These are phyloP conservation scores for Paxillus involutus DNA, from an alignment of 768 basidiomycete genomes.

Conservation along the genomic window DNA sequence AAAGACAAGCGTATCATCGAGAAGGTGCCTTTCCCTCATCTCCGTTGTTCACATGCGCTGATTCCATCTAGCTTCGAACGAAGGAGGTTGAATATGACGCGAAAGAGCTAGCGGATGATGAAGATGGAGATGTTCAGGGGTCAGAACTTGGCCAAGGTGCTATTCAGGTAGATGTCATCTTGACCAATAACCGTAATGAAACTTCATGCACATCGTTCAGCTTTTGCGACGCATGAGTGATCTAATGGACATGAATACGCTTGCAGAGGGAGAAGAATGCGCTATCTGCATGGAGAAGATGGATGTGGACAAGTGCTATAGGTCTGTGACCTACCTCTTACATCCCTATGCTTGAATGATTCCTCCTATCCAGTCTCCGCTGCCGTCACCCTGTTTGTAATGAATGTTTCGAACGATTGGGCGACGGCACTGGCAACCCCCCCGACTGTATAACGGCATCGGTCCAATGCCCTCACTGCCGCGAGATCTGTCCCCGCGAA, in stretches of 20 bases:
- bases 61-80: conserved; percentile 13
- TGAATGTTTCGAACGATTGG: conserved; percentile 11
- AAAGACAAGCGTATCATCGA: conserved; percentile 15
- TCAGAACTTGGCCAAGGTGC: conserved; percentile 10
- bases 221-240: conserved; percentile 15
- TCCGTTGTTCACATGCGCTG: background rate
- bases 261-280: conserved; percentile 21
- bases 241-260: conserved; percentile 19
- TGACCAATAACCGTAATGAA: background rate
- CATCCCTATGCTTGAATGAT: conserved; percentile 1
- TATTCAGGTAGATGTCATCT: conserved; percentile 1
- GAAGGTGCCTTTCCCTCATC: conserved; percentile 5
- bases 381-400: conserved; percentile 18
- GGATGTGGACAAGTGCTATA: conserved; percentile 15
- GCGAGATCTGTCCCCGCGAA: conserved; percentile 5
- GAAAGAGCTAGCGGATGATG: conserved; percentile 8
- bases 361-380: conserved; percentile 2
- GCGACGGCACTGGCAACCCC: background rate
- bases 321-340: conserved; percentile 7
- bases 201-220: conserved; percentile 2
- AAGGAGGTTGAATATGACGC: conserved; percentile 15
- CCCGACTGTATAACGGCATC: background rate
- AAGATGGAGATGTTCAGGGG: background rate
- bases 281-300: conserved; percentile 19
- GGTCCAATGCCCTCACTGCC: conserved; percentile 22